Evolutionary conservation across 345 rosid species (phyloP), one percentile per base, ranked within the genome.

Genomic region (Excoecaria agallocha): DNA sequence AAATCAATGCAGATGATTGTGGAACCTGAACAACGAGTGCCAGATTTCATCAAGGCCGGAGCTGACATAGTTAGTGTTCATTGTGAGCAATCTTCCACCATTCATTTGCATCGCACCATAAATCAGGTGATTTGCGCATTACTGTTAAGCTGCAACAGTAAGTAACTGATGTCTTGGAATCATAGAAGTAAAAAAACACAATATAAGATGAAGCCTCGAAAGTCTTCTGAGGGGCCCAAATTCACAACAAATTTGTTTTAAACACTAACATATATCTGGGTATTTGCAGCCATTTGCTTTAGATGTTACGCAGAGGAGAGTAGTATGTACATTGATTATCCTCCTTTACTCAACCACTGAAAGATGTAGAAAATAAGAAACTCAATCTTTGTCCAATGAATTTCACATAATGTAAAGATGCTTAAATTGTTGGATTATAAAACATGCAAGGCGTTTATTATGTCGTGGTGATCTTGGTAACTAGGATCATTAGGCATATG

Each of bases 31-130:
- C 94, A 85, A 78, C 87, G 98, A 63, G 94, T 93, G 24, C 91
- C 97, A 6, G 98, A 95, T 85, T 95, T 95, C 78, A 93, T 95
- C 84, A 90, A 95, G 85, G 99, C 99, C 51, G 99, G 99, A 77
- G 99, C 99, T 69, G 98, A 93, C 79, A 93, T 95, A 43, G 92
- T 95, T 84, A 95, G 99, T 74, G 94, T 95, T 9, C 98, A 95
- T 73, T 95, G 98, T 74, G 99, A 95, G 81, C 97, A 93, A 73
- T 77, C 97, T 80, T 81, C 98, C 12, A 95, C 99, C 76, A 95
- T 95, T 79, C 99, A 95, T 83, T 83, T 95, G 91, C 99, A 95
- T 77, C 98, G 99, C n/a, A 87, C 97, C 0, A 8, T 91, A 64
- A 74, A 84, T 75, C 91, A 86, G 85, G 99, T 91, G 81, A 82